These are phyloP conservation scores for Avena atlantica DNA, from an alignment of 176 grass and related monocot species.

Conservation along the genomic window DNA sequence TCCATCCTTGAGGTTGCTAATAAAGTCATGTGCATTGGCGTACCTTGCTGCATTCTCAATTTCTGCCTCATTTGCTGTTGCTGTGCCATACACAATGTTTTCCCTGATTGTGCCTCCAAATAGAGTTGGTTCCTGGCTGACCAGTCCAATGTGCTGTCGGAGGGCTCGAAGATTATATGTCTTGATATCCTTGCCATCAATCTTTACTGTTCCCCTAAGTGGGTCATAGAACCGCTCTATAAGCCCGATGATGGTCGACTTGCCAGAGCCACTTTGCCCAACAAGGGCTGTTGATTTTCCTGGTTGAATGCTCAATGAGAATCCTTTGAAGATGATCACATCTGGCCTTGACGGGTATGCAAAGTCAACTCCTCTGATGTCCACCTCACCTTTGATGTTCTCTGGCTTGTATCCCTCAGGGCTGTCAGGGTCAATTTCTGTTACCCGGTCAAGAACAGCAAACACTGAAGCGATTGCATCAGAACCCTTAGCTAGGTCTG, in stretches of 20 bases:
- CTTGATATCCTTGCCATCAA: constrained; percentile 79
- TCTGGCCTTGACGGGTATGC: constrained; percentile 77
- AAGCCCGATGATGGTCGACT: constrained; percentile 93
- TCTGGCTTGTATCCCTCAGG: constrained; percentile 65
- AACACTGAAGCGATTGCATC: constrained; percentile 89
- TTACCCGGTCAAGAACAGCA: constrained; percentile 78
- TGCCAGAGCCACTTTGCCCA: constrained; percentile 95
- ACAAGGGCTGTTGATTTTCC: constrained; percentile 92
- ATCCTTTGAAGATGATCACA: constrained; percentile 84
- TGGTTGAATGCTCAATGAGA: constrained; percentile 79
- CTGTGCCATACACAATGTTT: constrained; percentile 81
- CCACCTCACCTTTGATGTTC: constrained; percentile 72
- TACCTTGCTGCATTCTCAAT: constrained; percentile 79
- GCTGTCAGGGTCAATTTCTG: constrained; percentile 79
- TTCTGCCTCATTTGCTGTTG: constrained; percentile 66
- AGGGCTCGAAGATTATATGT: constrained; percentile 72
- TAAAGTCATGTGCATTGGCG: constrained; percentile 90
- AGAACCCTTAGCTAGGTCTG: constrained; percentile 92
- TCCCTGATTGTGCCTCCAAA: constrained; percentile 83
- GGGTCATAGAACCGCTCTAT: constrained; percentile 98
- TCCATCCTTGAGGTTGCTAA: constrained; percentile 93
- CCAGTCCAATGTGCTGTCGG: constrained; percentile 80
- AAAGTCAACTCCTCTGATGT: constrained; percentile 80
- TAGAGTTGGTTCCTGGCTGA: constrained; percentile 96
- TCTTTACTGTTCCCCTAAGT: constrained; percentile 65